A percentile compares a stretch with the other conserved stretches of the same genome.
These are phyloP conservation scores for Nymphaea colorata DNA, from an alignment of 164 flowering plant genomes.

Conservation along the genomic window DNA sequence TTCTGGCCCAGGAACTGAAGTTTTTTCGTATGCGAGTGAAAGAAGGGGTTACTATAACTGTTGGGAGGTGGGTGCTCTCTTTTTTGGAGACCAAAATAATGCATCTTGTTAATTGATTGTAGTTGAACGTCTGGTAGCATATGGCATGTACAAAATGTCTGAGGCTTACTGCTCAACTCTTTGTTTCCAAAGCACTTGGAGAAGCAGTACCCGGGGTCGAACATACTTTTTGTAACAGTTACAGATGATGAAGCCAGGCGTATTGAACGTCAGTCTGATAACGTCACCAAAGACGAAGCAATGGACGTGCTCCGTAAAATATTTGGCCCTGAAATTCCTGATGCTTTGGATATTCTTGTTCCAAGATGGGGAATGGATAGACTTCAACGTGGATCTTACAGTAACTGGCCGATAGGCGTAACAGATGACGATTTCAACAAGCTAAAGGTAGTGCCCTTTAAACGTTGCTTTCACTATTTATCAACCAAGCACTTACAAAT, in stretches of 20 bases:
- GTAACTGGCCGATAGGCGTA: constrained; percentile 1
- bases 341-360: constrained; percentile 1
- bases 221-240: background rate
- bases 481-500: background rate
- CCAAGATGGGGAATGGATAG: constrained; percentile 1
- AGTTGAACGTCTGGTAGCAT: too few species aligned
- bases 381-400: background rate
- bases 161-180: background rate
- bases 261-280: background rate
- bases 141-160: too few species aligned
- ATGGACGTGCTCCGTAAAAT: background rate
- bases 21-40: constrained; percentile 12
- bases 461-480: too few species aligned
- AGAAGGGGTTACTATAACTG: constrained; percentile 16
- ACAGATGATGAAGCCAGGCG: constrained; percentile 1
- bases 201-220: constrained; percentile 1
- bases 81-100: background rate
- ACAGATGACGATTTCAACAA: constrained; percentile 1
- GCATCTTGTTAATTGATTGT: too few species aligned
- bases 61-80: constrained; percentile 22
- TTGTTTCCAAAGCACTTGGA: background rate
- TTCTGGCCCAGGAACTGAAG: constrained; percentile 17
- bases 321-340: constrained; percentile 1
- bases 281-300: background rate
- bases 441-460: background rate